Base-by-base conservation (phyloP, 768 basidiomycete genomes). In the Kwoniella dendrophila region DNA sequence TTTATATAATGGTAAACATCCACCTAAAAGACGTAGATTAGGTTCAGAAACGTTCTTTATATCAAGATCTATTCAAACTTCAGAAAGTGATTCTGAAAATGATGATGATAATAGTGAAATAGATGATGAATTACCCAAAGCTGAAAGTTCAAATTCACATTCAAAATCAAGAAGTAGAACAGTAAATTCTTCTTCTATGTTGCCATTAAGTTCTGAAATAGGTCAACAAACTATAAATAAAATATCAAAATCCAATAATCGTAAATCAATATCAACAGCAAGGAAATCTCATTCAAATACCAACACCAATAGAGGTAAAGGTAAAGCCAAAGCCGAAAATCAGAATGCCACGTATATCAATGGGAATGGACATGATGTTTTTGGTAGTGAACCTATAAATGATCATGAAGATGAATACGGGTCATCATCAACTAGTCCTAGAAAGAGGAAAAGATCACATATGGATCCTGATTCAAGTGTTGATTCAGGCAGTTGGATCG, bases 401-500 rank as follows among this genome's bases (percentile, higher is more conserved):
- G 16, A 38, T 6, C 45, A 59, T 22, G 57, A 52, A 12, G 54
- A 56, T 22, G 50, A 47, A 8, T 24, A 44, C 41, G 59, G 32
- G n/a, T 45, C 50, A 2, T 54, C 61, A 3, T 53, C 48, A 4
- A 43, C 59, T 7, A 67, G 69, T 30, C 71, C 71, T 5, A 44
- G 63, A 38, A 76, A 71, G 63, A 36, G 70, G 34, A 74, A 76
- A 58, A 33, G 69, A 36, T 49, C 55, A 18, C 58, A 66, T 24
- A 47, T 34, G 18, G 64, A 59, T 40, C n/a, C 54, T 2, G 58
- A 54, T 20, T 49, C 55, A 20, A 66, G 67, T 8, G 69, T 32
- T 24, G 56, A 59, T n/a, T 62, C 67, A 4, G 59, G 64, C 1
- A 71, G 69, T 57, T 75, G 73, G 69, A 54, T 71, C 12, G 67